Percentiles rank a stretch among this genome's conserved stretches.
These are phyloP conservation scores for Lepraria neglecta DNA, from an alignment of 495 filamentous ascomycete genomes.

Conservation along the genomic window DNA sequence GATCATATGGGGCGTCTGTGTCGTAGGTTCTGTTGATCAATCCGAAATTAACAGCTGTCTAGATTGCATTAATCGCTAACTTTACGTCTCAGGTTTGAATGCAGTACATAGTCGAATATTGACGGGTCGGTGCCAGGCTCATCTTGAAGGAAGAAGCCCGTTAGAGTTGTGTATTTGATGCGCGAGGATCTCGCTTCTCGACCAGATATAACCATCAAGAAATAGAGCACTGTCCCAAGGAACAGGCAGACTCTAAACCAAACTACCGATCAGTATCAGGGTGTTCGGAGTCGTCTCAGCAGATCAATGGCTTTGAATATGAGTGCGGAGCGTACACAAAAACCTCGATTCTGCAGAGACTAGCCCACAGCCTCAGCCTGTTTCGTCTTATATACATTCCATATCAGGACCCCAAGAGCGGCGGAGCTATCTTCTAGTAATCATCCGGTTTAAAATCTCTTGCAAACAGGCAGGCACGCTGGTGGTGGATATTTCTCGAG, in stretches of 20 bases:
- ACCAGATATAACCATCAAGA: background rate
- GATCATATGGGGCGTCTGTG: slow-evolving; percentile 35
- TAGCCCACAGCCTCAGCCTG: background rate
- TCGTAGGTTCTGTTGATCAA: slow-evolving; percentile 54
- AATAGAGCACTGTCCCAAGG: background rate
- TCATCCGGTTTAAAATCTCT: no score
- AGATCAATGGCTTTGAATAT: background rate
- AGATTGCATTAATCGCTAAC: background rate
- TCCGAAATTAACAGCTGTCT: slow-evolving; percentile 53
- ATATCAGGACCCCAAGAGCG: background rate
- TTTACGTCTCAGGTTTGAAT: background rate
- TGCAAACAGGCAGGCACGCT: no score
- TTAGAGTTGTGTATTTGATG: slow-evolving; percentile 57
- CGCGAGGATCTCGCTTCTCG: background rate
- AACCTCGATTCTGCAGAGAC: background rate
- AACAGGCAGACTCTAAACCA: background rate
- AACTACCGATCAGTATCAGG: background rate
- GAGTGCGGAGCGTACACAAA: background rate
- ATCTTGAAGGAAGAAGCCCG: slow-evolving; percentile 68
- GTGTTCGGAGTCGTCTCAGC: background rate
- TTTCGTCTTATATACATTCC: background rate
- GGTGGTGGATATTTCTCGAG: no score
- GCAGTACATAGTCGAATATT: slow-evolving; percentile 59
- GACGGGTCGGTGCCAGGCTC: slow-evolving; percentile 52
- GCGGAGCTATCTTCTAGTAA: no score